Evolutionary conservation across 805 yeast species (phyloP), one percentile per base, ranked within the genome.

Genomic region (Saccharomycopsis fibuligera): DNA sequence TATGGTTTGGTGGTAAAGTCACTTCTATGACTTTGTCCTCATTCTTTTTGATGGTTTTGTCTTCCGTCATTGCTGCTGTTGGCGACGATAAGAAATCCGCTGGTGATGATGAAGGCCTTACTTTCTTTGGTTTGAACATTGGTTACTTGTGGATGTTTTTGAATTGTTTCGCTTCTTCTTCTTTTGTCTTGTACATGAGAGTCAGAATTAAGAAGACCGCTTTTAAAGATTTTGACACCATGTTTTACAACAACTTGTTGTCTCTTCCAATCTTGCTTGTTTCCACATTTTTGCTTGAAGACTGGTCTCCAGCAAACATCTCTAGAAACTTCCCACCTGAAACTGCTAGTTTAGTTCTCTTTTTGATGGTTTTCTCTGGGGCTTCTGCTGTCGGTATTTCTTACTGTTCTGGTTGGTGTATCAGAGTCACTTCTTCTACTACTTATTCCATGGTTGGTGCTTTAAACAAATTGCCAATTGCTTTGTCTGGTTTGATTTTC

Each of bases 381-480:
- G 78, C 86, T 58, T 83, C 95, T 40, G 84, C 97, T 29, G 96
- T 93, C 47, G 97, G 96, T 72, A 93, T 93, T 66, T 91, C 98
- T 40, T 93, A 93, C 79, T 88, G 96, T 69, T 89, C 98, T 10
- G 99, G 97, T 54, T 93, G 99, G 99, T 93, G 99, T 79, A 96
- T 93, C 57, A 87, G 99, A 73, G 98, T 93, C 56, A 93, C 99
- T 39, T 88, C 97, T 21, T 90, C 98, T 24, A 93, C 99, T 48
- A 93, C 99, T 48, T 93, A 93, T 74, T 88, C 96, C 47, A 93
- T 93, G 99, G 98, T 93, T 51, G 99, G 99, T 68, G 99, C 99
- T 48, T 79, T 93, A 68, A 93, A 93, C 80, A 93, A 93, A 73
- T 81, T 93, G 61, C 99, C 99, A 64, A 88, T 93, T 62, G 99